Base-by-base conservation (phyloP, 2,329 filamentous ascomycete species). In the Ophiostoma perfectum region DNA sequence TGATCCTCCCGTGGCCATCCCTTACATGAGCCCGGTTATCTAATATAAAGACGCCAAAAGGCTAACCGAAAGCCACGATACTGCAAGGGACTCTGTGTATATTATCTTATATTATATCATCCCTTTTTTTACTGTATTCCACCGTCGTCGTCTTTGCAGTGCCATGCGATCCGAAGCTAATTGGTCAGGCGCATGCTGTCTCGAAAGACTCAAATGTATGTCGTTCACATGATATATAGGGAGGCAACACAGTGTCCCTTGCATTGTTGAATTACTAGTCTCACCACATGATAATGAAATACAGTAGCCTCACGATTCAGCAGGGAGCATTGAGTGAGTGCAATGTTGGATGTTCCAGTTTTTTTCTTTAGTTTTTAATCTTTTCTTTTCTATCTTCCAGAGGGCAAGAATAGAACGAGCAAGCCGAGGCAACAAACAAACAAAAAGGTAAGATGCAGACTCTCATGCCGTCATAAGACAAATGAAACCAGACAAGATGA, bases 271-370 rank as follows among this genome's bases (percentile, higher is more conserved):
- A 2, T 44, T 44, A 12, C 7, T 12, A 7, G 11, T 44, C 42
- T 8, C 42, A 44, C 11, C 42, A 12, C 27, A 27, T 27, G 2
- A 27, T 27, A 44, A 44, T 12, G 42, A 44, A 12, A 44, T 41
- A 45, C 16, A 44, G 5, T n/a, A 16, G 44, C 5, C 45, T 66
- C 39, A 63, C 65, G 45, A 16, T 16, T 16, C n/a, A 36, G 58
- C 66, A 64, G 44, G 58, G n/a, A 71, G 41, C 39, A n/a, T 52
- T 6, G 5, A 9, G n/a, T 60, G 66, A 70, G 69, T 72, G 71
- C 68, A 71, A 72, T 68, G 69, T 68, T 65, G 39, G 70, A 71
- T 71, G 69, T 65, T 72, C 70, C 70, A 68, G 65, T 44, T 63
- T 67, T 66, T 14, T 45, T 69, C 68, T 55, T 69, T 65, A 47